Conservation (phyloP, 805 yeast genomes). For the Saccharomycopsis capsularis region DNA sequence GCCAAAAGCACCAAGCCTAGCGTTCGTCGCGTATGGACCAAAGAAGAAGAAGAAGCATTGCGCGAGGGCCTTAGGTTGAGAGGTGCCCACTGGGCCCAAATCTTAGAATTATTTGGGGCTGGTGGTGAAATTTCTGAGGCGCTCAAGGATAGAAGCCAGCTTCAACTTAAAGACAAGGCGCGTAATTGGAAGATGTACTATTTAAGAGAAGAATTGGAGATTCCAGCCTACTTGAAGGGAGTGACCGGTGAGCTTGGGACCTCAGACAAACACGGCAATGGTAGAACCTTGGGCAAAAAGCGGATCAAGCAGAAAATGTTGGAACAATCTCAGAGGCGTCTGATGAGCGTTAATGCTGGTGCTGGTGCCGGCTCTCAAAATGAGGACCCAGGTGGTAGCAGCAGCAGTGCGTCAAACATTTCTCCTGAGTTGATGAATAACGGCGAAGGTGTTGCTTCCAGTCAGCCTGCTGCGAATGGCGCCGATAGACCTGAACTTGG, state of each 20-base stretch:
- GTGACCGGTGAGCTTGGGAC: conserved; percentile 83
- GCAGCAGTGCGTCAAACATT: too few relatives aligned
- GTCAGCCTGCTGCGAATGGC: too few relatives aligned
- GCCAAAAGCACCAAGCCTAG: conserved; percentile 12
- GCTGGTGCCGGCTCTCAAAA: too few relatives aligned
- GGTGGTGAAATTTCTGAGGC: conserved; percentile 85
- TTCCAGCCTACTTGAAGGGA: conserved; percentile 71
- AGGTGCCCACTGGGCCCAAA: conserved; percentile 94
- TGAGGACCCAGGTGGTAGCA: too few relatives aligned
- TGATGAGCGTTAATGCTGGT: too few relatives aligned
- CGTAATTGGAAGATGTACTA: conserved; percentile 90
- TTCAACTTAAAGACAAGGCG: conserved; percentile 93
- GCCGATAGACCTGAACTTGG: too few relatives aligned
- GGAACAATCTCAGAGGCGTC: background rate
- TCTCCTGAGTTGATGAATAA: too few relatives aligned
- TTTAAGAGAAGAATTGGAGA: conserved; percentile 62
- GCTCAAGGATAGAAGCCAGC: conserved; percentile 80
- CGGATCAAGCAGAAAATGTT: background rate
- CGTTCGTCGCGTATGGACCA: conserved; percentile 72
- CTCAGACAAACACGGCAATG: background rate
- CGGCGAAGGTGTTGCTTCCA: too few relatives aligned
- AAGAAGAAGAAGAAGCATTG: conserved; percentile 81
- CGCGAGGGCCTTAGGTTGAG: conserved; percentile 67
- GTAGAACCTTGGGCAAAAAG: background rate
- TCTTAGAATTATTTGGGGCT: conserved; percentile 84